Conservation (phyloP, 2,329 filamentous ascomycete species). For the Penicillium sp. region DNA sequence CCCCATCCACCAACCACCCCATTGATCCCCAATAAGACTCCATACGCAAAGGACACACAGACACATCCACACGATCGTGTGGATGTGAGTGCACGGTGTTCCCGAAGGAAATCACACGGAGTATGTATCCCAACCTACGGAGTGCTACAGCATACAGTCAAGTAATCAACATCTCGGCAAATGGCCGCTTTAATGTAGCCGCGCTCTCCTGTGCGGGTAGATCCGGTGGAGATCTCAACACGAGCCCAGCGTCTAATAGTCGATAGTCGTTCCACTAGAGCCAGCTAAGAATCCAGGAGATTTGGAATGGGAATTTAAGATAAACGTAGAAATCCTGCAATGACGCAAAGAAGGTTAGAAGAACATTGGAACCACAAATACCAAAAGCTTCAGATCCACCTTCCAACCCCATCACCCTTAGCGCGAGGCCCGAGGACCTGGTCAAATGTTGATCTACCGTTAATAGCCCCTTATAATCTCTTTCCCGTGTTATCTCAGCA, state of each 20-base stretch:
- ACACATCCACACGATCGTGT: not conserved
- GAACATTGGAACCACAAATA: constrained; percentile 9
- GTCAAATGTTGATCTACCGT: constrained; percentile 19
- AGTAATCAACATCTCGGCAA: not conserved
- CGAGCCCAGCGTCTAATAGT: not conserved
- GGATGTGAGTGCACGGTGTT: too few species aligned
- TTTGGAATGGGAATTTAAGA: not conserved
- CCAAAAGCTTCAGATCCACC: constrained; percentile 15
- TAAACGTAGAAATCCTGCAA: not conserved
- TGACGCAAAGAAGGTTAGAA: constrained; percentile 6
- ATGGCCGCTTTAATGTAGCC: not conserved
- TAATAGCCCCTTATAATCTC: constrained; percentile 13
- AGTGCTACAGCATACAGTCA: too few species aligned
- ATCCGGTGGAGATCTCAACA: not conserved
- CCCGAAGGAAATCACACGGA: too few species aligned
- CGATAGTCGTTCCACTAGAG: not conserved
- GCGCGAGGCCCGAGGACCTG: constrained; percentile 13
- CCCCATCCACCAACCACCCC: too few species aligned
- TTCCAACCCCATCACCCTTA: not conserved
- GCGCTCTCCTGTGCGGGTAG: constrained; percentile 4
- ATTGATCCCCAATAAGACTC: too few species aligned
- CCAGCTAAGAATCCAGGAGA: not conserved
- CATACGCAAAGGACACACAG: not conserved
- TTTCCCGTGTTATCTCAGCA: not conserved
- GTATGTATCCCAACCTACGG: too few species aligned